These are phyloP conservation scores for Fonsecaea nubica DNA, from an alignment of 2,329 filamentous ascomycete species.

Conservation along the genomic window DNA sequence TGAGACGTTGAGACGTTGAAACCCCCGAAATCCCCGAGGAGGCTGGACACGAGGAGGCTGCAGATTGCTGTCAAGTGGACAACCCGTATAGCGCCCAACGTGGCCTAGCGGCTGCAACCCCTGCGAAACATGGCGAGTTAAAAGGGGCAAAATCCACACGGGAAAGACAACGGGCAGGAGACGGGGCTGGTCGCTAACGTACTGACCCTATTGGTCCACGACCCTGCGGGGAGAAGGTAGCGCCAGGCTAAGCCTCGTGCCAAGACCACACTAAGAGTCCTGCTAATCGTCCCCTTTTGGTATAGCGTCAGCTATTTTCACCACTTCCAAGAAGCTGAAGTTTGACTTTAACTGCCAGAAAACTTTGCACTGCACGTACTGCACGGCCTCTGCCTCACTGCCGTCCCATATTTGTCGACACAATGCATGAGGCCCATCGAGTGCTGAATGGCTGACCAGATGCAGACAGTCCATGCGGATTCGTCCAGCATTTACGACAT, in stretches of 20 bases:
- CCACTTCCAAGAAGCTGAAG: slow-evolving; percentile 9
- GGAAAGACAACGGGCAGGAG: slow-evolving; percentile 1
- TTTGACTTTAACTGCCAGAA: slow-evolving; percentile 13
- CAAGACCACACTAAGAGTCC: not conserved
- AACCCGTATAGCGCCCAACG: slow-evolving; percentile 1
- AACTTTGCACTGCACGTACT: not conserved
- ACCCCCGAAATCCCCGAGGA: not conserved
- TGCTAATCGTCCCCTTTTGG: not conserved
- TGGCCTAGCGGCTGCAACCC: not conserved
- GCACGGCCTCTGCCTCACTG: slow-evolving; percentile 2
- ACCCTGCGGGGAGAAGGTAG: not conserved
- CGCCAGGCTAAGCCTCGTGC: not conserved
- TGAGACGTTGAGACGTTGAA: not conserved
- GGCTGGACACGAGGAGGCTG: not conserved
- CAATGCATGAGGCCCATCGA: slow-evolving; percentile 1
- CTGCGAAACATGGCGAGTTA: slow-evolving; percentile 1
- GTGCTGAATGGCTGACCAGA: not conserved
- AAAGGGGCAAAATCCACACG: not conserved
- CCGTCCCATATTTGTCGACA: slow-evolving; percentile 1
- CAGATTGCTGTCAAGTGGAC: not conserved
- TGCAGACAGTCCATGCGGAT: not conserved
- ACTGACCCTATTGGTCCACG: not conserved
- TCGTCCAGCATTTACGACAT: slow-evolving; percentile 4
- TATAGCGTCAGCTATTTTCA: slow-evolving; percentile 9
- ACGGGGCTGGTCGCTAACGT: not conserved